A percentile compares a stretch with the other conserved stretches of the same genome.
These are phyloP conservation scores for Hibiscus syriacus DNA, from an alignment of 345 rosid species.

Conservation along the genomic window DNA sequence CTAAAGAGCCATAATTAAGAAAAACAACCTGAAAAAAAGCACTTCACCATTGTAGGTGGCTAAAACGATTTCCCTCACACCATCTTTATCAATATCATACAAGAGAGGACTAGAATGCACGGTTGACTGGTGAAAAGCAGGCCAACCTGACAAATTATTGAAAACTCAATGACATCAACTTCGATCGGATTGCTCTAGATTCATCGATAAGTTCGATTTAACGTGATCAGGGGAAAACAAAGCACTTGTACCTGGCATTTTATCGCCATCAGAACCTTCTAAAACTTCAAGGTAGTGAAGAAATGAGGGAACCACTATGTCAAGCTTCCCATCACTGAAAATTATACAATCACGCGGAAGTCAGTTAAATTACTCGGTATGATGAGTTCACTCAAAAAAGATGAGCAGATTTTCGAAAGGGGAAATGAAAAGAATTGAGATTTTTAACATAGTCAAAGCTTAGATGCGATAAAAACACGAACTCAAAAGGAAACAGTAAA, in stretches of 20 bases:
- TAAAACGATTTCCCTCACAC: slow-evolving; percentile 86
- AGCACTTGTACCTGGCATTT: slow-evolving; percentile 67
- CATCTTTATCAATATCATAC: slow-evolving; percentile 95
- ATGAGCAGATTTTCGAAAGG: not conserved
- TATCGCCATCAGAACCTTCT: slow-evolving; percentile 98
- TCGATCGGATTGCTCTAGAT: too few relatives aligned
- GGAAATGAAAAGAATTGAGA: not conserved
- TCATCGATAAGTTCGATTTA: not conserved
- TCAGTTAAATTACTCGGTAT: not conserved
- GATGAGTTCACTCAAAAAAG: not conserved
- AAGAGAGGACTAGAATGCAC: slow-evolving; percentile 96
- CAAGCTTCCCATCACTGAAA: slow-evolving; percentile 94
- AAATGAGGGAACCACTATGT: slow-evolving; percentile 91
- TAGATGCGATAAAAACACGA: not conserved
- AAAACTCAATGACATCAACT: too few relatives aligned
- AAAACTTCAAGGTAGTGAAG: slow-evolving; percentile 99
- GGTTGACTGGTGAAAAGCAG: slow-evolving; percentile 97
- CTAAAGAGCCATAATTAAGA: not conserved
- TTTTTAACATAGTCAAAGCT: not conserved
- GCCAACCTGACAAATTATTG: slow-evolving; percentile 68
- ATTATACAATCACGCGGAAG: not conserved
- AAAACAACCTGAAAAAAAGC: slow-evolving; percentile 75
- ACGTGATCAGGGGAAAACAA: not conserved
- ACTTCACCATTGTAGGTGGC: slow-evolving; percentile 98
- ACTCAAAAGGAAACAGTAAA: not conserved